Evolutionary conservation across 1,139 yeast species (phyloP).

Genomic region (Yamadazyma siamensis): DNA sequence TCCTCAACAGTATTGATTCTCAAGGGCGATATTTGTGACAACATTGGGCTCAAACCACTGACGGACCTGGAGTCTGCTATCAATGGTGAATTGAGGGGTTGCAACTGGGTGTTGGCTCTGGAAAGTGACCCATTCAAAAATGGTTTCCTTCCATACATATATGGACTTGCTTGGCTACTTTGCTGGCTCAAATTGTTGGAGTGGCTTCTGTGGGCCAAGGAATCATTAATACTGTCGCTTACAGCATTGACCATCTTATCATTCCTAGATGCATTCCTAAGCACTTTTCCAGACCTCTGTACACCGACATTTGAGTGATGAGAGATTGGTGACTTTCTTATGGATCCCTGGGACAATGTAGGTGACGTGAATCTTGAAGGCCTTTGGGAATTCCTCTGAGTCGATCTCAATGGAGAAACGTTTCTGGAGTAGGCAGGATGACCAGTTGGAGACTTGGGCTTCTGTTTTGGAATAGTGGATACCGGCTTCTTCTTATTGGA

Average conservation of each 20-base stretch:
- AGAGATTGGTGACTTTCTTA: no score
- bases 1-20: slow-evolving; percentile 9
- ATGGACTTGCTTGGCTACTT: slow-evolving; percentile 9
- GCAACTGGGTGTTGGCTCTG: slow-evolving; percentile 19
- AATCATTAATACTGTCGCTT: slow-evolving; percentile 6
- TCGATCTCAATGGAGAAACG: slow-evolving; percentile 1
- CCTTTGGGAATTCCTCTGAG: slow-evolving; percentile 5
- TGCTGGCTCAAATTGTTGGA: slow-evolving; percentile 7
- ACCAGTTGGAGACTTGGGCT: no score
- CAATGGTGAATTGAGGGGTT: slow-evolving; percentile 32
- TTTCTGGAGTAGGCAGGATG: no score
- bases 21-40: slow-evolving; percentile 20
- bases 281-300: no score
- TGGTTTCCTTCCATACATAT: neutral
- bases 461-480: no score
- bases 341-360: no score
- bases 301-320: no score
- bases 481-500: no score
- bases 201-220: slow-evolving; percentile 2
- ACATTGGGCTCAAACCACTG: slow-evolving; percentile 5
- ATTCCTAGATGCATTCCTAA: no score
- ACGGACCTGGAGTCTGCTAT: slow-evolving; percentile 3
- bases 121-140: slow-evolving; percentile 17
- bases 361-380: no score
- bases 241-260: slow-evolving; percentile 5